phyloP scores from a whole-genome alignment of 2,329 filamentous ascomycete species.

The Scedosporium apiospermum region DNA sequence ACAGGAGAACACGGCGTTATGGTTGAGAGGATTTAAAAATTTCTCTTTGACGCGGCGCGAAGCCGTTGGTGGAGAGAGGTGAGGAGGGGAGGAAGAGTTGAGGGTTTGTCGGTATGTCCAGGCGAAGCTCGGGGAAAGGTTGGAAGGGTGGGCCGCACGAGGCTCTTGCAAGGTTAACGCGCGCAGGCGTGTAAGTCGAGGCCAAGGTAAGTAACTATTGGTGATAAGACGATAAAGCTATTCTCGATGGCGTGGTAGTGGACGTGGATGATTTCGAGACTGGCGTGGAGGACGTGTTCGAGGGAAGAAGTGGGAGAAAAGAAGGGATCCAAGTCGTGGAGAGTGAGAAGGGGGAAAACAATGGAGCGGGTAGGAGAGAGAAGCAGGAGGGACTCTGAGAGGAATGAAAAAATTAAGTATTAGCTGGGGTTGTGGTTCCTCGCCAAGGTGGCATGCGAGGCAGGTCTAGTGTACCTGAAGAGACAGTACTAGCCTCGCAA shows the following conservation, averaged over 20 bases:
- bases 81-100: not conserved
- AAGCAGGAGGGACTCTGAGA: slow-evolving; percentile 1
- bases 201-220: not conserved
- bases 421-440: slow-evolving; percentile 1
- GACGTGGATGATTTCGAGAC: not conserved
- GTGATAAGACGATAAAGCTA: not conserved
- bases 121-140: not conserved
- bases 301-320: not conserved
- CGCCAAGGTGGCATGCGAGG: not conserved
- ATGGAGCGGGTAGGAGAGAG: slow-evolving; percentile 4
- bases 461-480: not conserved
- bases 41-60: not conserved
- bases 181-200: not conserved
- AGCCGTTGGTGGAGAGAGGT: not conserved
- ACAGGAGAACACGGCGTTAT: not conserved
- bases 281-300: not conserved
- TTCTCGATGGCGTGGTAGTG: not conserved
- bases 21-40: not conserved
- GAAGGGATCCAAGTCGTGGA: not conserved
- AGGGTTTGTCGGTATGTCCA: not conserved
- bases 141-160: not conserved
- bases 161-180: not conserved
- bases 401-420: not conserved
- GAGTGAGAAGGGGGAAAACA: slow-evolving; percentile 6
- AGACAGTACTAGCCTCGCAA: not conserved